Conservation (phyloP, 495 filamentous ascomycete genomes). For the Bombardia bombarda region DNA sequence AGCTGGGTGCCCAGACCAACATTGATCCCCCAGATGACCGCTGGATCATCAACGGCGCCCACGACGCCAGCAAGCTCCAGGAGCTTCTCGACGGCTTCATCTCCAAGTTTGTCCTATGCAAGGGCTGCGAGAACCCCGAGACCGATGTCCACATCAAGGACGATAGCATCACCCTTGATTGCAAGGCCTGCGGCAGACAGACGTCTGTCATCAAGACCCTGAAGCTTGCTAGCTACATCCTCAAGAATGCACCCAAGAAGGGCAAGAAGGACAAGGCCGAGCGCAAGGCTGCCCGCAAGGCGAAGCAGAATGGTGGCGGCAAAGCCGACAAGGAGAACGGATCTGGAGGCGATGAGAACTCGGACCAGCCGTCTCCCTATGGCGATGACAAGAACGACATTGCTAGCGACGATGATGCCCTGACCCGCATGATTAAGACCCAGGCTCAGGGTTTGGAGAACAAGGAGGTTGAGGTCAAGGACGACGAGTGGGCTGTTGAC, state of each 20-base stretch:
- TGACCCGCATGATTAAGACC: slow-evolving; percentile 81
- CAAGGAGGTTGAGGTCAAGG: slow-evolving; percentile 52
- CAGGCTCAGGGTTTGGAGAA: slow-evolving; percentile 67
- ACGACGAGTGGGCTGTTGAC: slow-evolving; percentile 91
- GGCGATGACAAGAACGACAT: slow-evolving; percentile 63
- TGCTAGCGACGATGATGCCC: slow-evolving; percentile 83
- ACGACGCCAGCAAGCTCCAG: slow-evolving; percentile 92
- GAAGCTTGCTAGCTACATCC: slow-evolving; percentile 94
- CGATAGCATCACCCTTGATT: slow-evolving; percentile 82
- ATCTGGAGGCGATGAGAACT: slow-evolving; percentile 61
- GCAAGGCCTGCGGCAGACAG: slow-evolving; percentile 96
- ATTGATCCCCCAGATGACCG: slow-evolving; percentile 94
- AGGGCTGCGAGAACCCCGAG: slow-evolving; percentile 99
- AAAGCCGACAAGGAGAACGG: slow-evolving; percentile 52
- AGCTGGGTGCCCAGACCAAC: slow-evolving; percentile 96
- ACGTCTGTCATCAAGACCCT: slow-evolving; percentile 84
- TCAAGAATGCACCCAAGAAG: slow-evolving; percentile 86
- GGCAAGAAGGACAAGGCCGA: slow-evolving; percentile 94
- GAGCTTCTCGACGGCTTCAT: slow-evolving; percentile 98
- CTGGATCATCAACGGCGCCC: slow-evolving; percentile 99
- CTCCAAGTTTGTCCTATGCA: slow-evolving; percentile 95
- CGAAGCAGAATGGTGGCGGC: slow-evolving; percentile 72
- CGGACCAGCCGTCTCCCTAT: slow-evolving; percentile 60
- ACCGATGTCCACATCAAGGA: slow-evolving; percentile 93
- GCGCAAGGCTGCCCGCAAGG: slow-evolving; percentile 76